Base-by-base conservation (phyloP, 768 basidiomycete species). In the Suillus hirtellus region DNA sequence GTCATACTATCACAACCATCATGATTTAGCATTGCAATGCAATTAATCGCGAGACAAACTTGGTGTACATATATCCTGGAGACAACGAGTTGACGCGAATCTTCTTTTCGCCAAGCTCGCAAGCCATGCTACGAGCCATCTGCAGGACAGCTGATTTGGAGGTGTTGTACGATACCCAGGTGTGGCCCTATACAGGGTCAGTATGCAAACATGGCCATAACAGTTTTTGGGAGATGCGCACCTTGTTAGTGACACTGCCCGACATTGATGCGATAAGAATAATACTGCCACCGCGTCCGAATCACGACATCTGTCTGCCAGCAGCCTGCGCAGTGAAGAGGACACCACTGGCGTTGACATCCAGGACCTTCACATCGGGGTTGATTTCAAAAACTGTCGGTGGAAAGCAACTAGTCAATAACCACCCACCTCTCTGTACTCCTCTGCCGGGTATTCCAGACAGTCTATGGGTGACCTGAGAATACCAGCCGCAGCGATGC, bases 121-220 rank as follows among this genome's bases (percentile, higher is more conserved):
- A 91, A 4, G 90, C 90, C 89, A 93, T 88, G 72, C 88, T 90
- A 47, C 91, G 84, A 5, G 80, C 86, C 89, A 91, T 90, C 75
- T 93, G 90, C 49, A 92, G 74, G 19, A 93, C 89, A 4, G 86
- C 90, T 1, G 87, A 84, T 75, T 93, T 92, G 77, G 87, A 89
- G 54, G 84, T 81, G 75, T 92, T 91, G 76, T 92, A 92, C 15
- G 88, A 84, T 58, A 87, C 82, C 89, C 88, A 91, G 1, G 86
- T 82, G 66, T 90, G 88, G 66, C 86, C 89, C 90, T 89, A 66
- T 10, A 19, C 21, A 61, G 21, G 65, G 64, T 60, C 21, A 62
- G 27, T 55, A 62, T 52, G 43, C 54, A 44, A 38, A 52, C 14
- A 31, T 42, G n/a, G n/a, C 58, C 37, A 12, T 7, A 24, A 6